Evolutionary conservation across 768 basidiomycete species (phyloP), one percentile per base, ranked within the genome.

Genomic region (Exsudoporus frostii): DNA sequence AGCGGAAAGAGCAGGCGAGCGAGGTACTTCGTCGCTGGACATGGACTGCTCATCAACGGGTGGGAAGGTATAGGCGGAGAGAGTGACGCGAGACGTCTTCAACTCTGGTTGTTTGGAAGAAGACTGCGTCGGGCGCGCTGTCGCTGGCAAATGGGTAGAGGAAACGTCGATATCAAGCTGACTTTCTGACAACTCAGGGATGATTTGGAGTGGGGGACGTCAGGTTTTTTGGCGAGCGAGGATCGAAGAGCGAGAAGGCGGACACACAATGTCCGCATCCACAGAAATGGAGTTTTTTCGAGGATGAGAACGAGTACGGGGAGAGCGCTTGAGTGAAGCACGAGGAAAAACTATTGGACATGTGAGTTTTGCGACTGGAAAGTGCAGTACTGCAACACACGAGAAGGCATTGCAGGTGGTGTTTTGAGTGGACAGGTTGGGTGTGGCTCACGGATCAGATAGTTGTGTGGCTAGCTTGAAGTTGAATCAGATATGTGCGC

Each of bases 181-280:
- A 4, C 44, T 47, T 42, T 71, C 68, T 13, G 67, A 62, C 32
- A 62, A 39, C 37, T 69, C 68, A 4, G 67, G 65, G 8, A 69
- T 69, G 39, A 71, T 62, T 52, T 71, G 67, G 32, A 69, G 69
- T 22, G 67, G 62, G 8, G 65, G 66, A n/a, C 68, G 62, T 45
- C 65, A 58, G 10, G 50, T 48, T 45, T 58, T 63, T 34, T 39
- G 60, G 27, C 49, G 46, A 32, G 45, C 22, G 10, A 48, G 19
- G 41, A 27, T 15, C 7, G 57, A 45, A n/a, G 56, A 45, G 40
- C 48, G 53, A 22, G 61, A 30, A 41, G 45, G 50, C 15, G 30
- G 40, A 56, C 41, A 39, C 5, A 36, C 46, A 19, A 33, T 14
- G 43, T 57, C 63, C 14, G 19, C 33, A 14, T 34, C 25, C 27